phyloP scores from a whole-genome alignment of 192 early-diverging fungal species.

The Gaertneriomyces semiglobifer region DNA sequence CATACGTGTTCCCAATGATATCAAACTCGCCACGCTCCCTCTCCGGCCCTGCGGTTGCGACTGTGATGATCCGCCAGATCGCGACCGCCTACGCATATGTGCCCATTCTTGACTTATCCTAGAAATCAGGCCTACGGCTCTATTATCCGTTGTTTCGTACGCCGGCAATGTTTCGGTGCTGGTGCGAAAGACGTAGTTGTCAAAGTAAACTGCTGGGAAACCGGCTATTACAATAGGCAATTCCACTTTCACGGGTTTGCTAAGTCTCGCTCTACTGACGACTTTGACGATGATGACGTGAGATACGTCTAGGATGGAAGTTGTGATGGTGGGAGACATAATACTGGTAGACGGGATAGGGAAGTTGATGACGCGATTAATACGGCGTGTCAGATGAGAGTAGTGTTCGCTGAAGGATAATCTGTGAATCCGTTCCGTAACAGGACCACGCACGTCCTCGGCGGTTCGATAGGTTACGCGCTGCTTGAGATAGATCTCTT shows the following conservation, averaged over 20 bases:
- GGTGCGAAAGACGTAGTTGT: slow-evolving; percentile 11
- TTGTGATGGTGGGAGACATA: slow-evolving; percentile 33
- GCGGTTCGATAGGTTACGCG: slow-evolving; percentile 26
- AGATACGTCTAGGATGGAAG: slow-evolving; percentile 28
- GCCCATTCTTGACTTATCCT: background rate
- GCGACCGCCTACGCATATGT: background rate
- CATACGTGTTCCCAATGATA: too few relatives aligned
- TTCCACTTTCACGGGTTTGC: slow-evolving; percentile 27
- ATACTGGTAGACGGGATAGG: slow-evolving; percentile 25
- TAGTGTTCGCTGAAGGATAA: slow-evolving; percentile 29
- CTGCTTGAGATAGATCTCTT: slow-evolving; percentile 34
- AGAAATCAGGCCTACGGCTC: background rate
- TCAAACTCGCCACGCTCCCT: background rate
- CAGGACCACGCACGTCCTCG: slow-evolving; percentile 25
- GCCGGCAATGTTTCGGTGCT: slow-evolving; percentile 33
- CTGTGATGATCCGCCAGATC: background rate
- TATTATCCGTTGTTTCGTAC: slow-evolving; percentile 17
- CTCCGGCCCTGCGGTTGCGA: background rate
- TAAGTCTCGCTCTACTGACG: slow-evolving; percentile 11
- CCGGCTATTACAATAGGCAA: slow-evolving; percentile 32
- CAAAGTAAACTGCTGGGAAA: slow-evolving; percentile 33
- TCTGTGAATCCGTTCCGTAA: slow-evolving; percentile 33
- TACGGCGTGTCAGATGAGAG: slow-evolving; percentile 11
- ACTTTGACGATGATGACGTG: slow-evolving; percentile 34
- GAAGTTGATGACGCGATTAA: slow-evolving; percentile 33